Evolutionary conservation across 768 basidiomycete species (phyloP).

Genomic region (Gloeopeniophorella convolvens): DNA sequence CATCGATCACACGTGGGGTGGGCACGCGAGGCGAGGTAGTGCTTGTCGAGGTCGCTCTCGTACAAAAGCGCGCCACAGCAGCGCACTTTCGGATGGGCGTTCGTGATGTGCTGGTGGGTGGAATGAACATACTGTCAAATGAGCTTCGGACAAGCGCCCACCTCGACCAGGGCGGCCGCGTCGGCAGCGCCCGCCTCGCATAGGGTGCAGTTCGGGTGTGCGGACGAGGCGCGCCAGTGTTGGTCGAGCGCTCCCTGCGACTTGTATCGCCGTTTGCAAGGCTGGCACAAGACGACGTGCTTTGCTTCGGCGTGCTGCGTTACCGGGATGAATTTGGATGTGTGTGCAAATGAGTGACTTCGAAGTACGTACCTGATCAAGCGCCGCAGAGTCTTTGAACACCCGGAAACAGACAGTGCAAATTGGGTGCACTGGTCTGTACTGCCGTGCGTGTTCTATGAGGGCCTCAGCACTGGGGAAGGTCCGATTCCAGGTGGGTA

Average conservation of each 20-base stretch:
- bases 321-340: not conserved
- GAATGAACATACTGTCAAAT: not conserved
- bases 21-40: constrained; percentile 16
- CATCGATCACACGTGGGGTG: constrained; percentile 12
- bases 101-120: constrained; percentile 7
- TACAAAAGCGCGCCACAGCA: constrained; percentile 12
- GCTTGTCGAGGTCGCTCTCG: constrained; percentile 15
- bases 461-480: constrained; percentile 12
- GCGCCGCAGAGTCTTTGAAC: constrained; percentile 13
- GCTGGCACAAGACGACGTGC: constrained; percentile 12
- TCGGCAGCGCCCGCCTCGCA: constrained; percentile 6
- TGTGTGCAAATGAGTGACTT: not conserved
- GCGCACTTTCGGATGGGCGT: constrained; percentile 15
- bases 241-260: constrained; percentile 19
- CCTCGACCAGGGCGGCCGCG: constrained; percentile 10
- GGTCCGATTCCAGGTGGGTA: constrained; percentile 4
- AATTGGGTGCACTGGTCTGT: constrained; percentile 4
- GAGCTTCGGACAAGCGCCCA: not conserved
- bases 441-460: constrained; percentile 11
- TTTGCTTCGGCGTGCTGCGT: constrained; percentile 16
- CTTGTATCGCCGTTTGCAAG: constrained; percentile 10
- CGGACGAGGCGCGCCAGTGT: constrained; percentile 13
- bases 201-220: constrained; percentile 13
- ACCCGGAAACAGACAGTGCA: constrained; percentile 9
- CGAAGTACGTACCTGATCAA: constrained; percentile 9